Conservation (phyloP, 192 early-diverging fungal genomes). For the Ambispora gerdemannii region DNA sequence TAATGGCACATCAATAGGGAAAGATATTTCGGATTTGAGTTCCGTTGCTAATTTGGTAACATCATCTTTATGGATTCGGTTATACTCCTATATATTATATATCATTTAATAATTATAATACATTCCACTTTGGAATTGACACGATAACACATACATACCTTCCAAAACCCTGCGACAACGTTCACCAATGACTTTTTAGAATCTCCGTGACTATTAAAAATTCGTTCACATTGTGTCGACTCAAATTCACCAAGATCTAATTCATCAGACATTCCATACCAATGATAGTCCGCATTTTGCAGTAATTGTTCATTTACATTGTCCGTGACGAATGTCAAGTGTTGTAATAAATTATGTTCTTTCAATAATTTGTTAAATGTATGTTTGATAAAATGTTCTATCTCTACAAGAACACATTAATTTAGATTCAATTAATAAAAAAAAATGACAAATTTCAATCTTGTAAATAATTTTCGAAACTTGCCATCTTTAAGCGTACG, state of each 20-base stretch:
- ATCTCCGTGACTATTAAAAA: slow-evolving; percentile 49
- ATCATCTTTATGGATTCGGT: background rate
- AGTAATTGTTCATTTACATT: slow-evolving; percentile 50
- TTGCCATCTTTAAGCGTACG: slow-evolving; percentile 50
- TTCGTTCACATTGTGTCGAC: slow-evolving; percentile 41
- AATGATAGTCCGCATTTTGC: slow-evolving; percentile 51
- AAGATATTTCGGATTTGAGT: slow-evolving; percentile 34
- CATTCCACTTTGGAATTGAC: too few relatives aligned
- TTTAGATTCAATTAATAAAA: background rate
- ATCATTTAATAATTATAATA: too few relatives aligned
- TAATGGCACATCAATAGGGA: slow-evolving; percentile 45
- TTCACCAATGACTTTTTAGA: slow-evolving; percentile 48
- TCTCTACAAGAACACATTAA: slow-evolving; percentile 44
- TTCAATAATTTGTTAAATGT: slow-evolving; percentile 42
- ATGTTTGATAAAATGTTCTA: slow-evolving; percentile 45
- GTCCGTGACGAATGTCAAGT: slow-evolving; percentile 42
- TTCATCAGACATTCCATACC: slow-evolving; percentile 58
- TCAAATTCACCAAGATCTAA: slow-evolving; percentile 57
- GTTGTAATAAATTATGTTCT: slow-evolving; percentile 48
- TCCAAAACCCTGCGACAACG: slow-evolving; percentile 54
- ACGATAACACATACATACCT: slow-evolving; percentile 43
- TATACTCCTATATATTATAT: slow-evolving; percentile 2
- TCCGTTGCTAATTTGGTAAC: background rate
- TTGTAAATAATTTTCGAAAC: background rate
- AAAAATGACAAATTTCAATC: background rate